A percentile compares a stretch with the other conserved stretches of the same genome.
phyloP scores from a whole-genome alignment of 1,284 basidiomycete species.

The Farysia itapuensis region DNA sequence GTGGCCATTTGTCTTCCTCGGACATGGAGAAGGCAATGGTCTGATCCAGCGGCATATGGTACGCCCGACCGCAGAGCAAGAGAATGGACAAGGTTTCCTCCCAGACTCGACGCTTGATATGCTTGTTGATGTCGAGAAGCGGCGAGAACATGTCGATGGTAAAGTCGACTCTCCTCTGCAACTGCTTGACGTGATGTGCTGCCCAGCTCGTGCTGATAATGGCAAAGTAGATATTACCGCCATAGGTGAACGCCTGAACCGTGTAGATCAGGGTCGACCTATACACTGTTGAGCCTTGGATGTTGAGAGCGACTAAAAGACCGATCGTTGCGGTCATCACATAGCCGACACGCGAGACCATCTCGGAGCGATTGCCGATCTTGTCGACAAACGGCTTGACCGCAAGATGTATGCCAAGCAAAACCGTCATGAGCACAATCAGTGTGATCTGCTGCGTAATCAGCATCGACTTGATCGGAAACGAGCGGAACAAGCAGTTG shows the following conservation, averaged over 20 bases:
- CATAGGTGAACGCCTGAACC: slow-evolving; percentile 32
- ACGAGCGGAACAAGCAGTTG: slow-evolving; percentile 73
- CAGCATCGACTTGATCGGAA: slow-evolving; percentile 65
- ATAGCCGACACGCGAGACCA: slow-evolving; percentile 72
- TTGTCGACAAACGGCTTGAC: slow-evolving; percentile 72
- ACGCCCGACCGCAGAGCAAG: slow-evolving; percentile 68
- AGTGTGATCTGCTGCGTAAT: slow-evolving; percentile 71
- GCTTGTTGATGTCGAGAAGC: slow-evolving; percentile 69
- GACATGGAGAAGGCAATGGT: slow-evolving; percentile 69
- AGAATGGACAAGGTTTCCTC: slow-evolving; percentile 75
- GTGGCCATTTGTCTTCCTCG: slow-evolving; percentile 68
- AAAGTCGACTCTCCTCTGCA: slow-evolving; percentile 72
- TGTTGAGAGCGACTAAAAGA: slow-evolving; percentile 62
- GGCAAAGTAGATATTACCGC: slow-evolving; percentile 51
- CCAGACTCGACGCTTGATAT: slow-evolving; percentile 76
- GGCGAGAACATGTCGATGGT: slow-evolving; percentile 81
- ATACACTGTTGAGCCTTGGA: slow-evolving; percentile 45
- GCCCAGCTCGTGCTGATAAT: slow-evolving; percentile 31
- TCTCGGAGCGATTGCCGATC: slow-evolving; percentile 75
- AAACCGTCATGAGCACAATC: slow-evolving; percentile 66
- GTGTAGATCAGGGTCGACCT: slow-evolving; percentile 50
- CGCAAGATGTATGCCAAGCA: slow-evolving; percentile 64
- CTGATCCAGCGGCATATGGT: slow-evolving; percentile 69
- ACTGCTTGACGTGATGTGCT: slow-evolving; percentile 61
- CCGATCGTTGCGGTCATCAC: slow-evolving; percentile 69